Evolutionary conservation across 2,329 filamentous ascomycete genomes (phyloP), one percentile per base, ranked within the genome.

Genomic region (Monilinia laxa): DNA sequence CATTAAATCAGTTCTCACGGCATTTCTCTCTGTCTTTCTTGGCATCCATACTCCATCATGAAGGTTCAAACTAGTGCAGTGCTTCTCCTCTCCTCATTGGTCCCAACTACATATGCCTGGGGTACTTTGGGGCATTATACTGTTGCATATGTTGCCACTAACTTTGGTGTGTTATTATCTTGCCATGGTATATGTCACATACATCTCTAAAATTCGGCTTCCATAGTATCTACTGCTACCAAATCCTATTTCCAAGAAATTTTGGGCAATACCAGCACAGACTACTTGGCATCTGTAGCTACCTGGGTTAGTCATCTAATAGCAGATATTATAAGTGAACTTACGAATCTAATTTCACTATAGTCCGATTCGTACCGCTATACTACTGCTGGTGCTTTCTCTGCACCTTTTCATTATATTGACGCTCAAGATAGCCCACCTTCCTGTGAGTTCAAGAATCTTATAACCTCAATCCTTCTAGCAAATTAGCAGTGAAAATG

Each of bases 381-480:
- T 77, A 88, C 85, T 9, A 81, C 83, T 75, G 87, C 84, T 80
- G 87, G 85, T 16, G 80, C 80, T 57, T 90, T 85, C 77, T 85
- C 83, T 9, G 83, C 81, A 71, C 82, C 82, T 42, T 89, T 87
- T 76, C 87, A 90, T 79, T 90, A 85, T 78, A 90, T 90, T 77
- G 87, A 90, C 75, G 86, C 87, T 68, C 82, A 87, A 71, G 87
- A 90, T 75, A 77, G 77, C 72, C 87, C 87, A 62, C 87, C 87
- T 1, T 72, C 75, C 7, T 79, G 64, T 66, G 40, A 66, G 64
- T 66, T 3, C 3, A 31, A 11, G 35, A 2, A 18, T 35, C 25
- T 18, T 10, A 18, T 54, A 2, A 42, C 18, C 4, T 45, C n/a
- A 60, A 1, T 14, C 20, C 23, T 3, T 31, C 20, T n/a, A 28